phyloP scores from a whole-genome alignment of 768 basidiomycete species.

The Leccinum imitatum region DNA sequence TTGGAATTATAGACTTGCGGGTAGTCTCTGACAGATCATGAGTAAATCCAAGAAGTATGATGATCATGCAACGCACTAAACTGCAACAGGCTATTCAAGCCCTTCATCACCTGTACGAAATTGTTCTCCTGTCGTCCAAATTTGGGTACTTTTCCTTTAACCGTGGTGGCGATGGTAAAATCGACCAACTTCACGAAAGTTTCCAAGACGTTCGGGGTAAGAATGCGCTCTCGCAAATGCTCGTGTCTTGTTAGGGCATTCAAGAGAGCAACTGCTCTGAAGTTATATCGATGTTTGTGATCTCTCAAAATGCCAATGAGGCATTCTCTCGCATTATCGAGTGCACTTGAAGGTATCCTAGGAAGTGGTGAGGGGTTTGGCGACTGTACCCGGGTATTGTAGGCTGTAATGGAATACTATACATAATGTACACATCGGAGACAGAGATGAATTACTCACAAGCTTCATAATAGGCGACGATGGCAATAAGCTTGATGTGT shows the following conservation, averaged over 20 bases:
- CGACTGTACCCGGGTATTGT: neutral
- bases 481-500: neutral
- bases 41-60: neutral
- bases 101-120: constrained; percentile 24
- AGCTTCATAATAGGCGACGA: constrained; percentile 17
- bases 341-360: neutral
- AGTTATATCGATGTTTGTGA: constrained; percentile 18
- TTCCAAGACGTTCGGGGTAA: constrained; percentile 14
- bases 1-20: neutral
- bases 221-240: constrained; percentile 15
- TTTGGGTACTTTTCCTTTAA: neutral
- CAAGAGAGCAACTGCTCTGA: constrained; percentile 23
- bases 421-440: too few species aligned
- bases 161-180: neutral
- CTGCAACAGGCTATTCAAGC: constrained; percentile 16
- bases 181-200: constrained; percentile 19
- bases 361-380: neutral
- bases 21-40: constrained; percentile 9
- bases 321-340: constrained; percentile 18
- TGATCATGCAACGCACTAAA: constrained; percentile 12
- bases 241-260: constrained; percentile 21
- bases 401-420: constrained; percentile 8
- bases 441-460: constrained; percentile 7
- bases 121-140: neutral
- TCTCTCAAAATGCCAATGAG: constrained; percentile 8